phyloP scores from a whole-genome alignment of 2,329 filamentous ascomycete species.

The Lecanicillium sp. region DNA sequence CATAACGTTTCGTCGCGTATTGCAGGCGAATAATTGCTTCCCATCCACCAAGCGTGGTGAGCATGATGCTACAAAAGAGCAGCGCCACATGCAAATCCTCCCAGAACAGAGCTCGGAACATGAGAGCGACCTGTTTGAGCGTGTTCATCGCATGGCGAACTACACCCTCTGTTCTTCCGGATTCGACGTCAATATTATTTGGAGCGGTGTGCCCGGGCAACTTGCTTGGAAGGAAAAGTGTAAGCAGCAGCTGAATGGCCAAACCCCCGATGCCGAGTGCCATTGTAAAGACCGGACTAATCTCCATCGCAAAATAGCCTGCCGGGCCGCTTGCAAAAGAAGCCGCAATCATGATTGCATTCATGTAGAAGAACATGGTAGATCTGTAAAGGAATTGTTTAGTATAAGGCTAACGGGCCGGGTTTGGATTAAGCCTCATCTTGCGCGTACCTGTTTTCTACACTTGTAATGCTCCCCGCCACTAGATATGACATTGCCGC shows the following conservation, averaged over 20 bases:
- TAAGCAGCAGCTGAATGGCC: background rate
- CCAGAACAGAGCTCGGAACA: background rate
- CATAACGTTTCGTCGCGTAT: background rate
- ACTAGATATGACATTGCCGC: no score
- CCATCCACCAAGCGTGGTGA: background rate
- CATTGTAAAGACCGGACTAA: background rate
- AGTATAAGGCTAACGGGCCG: no score
- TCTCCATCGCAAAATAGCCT: background rate
- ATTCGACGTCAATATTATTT: background rate
- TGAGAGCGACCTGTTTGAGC: background rate
- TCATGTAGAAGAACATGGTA: constrained; percentile 4
- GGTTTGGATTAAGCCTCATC: no score
- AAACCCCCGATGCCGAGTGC: background rate
- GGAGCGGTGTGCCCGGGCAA: background rate
- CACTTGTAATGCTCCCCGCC: no score
- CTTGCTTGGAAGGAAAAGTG: background rate
- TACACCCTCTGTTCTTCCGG: background rate
- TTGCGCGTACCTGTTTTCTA: no score
- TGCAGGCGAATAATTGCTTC: background rate
- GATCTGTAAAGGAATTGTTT: constrained; percentile 1
- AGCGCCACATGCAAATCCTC: background rate
- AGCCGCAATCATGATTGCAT: background rate
- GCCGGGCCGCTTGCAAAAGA: background rate
- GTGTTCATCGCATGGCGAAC: no score
- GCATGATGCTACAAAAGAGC: background rate